These are phyloP conservation scores for Hypoxylon sp. DNA, from an alignment of 2,329 filamentous ascomycete species.

Conservation along the genomic window DNA sequence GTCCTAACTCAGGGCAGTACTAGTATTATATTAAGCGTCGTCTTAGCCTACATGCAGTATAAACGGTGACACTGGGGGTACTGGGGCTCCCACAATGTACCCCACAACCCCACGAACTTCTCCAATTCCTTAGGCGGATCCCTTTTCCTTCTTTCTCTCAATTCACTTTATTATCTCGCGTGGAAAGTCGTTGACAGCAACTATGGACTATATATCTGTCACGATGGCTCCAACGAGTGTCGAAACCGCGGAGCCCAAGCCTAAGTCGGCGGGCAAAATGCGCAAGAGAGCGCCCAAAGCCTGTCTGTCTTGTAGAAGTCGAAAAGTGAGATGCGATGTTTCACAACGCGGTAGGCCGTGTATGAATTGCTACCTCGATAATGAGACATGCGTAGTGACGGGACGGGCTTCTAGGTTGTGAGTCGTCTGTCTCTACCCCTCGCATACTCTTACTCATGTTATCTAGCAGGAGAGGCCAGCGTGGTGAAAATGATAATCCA, in stretches of 20 bases:
- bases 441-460: conserved; percentile 24
- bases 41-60: conserved; percentile 13
- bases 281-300: conserved; percentile 66
- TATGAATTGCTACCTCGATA: conserved; percentile 68
- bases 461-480: conserved; percentile 52
- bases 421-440: conserved; percentile 40
- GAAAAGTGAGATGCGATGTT: conserved; percentile 67
- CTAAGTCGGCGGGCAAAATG: conserved; percentile 57
- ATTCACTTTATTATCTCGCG: conserved; percentile 18
- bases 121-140: conserved; percentile 43
- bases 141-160: conserved; percentile 30
- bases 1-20: conserved; percentile 9
- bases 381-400: conserved; percentile 61
- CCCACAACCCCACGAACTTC: conserved; percentile 49
- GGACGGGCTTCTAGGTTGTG: conserved; percentile 60
- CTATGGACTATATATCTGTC: conserved; percentile 37
- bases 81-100: conserved; percentile 37
- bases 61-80: neutral
- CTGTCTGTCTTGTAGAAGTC: conserved; percentile 65
- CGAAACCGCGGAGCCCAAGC: conserved; percentile 50
- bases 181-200: conserved; percentile 20
- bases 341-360: conserved; percentile 65
- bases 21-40: conserved; percentile 22
- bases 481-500: conserved; percentile 50
- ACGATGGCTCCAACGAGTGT: conserved; percentile 43